Evolutionary conservation across 208 protist genomes (phyloP).

Genomic region (Herpetomonas muscarum): DNA sequence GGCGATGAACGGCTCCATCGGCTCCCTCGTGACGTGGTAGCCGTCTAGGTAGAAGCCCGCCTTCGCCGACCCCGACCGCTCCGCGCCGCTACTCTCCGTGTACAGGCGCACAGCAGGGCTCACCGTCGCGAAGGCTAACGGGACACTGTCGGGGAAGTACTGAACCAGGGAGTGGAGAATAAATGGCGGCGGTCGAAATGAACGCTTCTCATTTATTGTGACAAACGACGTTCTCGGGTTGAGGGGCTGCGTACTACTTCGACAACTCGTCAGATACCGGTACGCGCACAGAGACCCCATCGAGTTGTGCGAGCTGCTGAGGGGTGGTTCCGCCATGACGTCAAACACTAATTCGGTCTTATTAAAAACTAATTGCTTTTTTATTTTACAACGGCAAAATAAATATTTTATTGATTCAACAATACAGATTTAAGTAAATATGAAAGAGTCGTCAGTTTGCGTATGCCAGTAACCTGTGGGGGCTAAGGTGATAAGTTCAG

Average conservation of each 20-base stretch:
- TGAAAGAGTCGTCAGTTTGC: too few relatives aligned
- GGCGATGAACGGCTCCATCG: background rate
- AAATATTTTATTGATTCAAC: too few relatives aligned
- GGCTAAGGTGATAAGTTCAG: too few relatives aligned
- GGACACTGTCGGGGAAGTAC: slow-evolving; percentile 30
- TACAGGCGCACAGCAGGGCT: slow-evolving; percentile 42
- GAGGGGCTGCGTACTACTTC: background rate
- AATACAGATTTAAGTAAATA: too few relatives aligned
- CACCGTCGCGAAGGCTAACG: slow-evolving; percentile 29
- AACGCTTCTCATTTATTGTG: slow-evolving; percentile 35
- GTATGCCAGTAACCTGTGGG: too few relatives aligned
- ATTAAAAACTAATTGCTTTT: too few relatives aligned
- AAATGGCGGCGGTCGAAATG: slow-evolving; percentile 29
- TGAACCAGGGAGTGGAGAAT: slow-evolving; percentile 27
- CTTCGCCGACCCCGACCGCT: slow-evolving; percentile 17
- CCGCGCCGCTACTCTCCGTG: slow-evolving; percentile 32
- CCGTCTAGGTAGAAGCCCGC: slow-evolving; percentile 4
- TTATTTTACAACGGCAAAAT: too few relatives aligned
- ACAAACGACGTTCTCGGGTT: slow-evolving; percentile 34
- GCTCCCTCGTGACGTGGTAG: background rate
- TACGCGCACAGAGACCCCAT: slow-evolving; percentile 14
- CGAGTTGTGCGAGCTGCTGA: background rate
- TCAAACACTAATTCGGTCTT: too few relatives aligned
- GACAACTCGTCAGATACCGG: slow-evolving; percentile 4
- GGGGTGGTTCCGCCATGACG: background rate